phyloP scores from a whole-genome alignment of 768 basidiomycete species.

The Suillus occidentalis region DNA sequence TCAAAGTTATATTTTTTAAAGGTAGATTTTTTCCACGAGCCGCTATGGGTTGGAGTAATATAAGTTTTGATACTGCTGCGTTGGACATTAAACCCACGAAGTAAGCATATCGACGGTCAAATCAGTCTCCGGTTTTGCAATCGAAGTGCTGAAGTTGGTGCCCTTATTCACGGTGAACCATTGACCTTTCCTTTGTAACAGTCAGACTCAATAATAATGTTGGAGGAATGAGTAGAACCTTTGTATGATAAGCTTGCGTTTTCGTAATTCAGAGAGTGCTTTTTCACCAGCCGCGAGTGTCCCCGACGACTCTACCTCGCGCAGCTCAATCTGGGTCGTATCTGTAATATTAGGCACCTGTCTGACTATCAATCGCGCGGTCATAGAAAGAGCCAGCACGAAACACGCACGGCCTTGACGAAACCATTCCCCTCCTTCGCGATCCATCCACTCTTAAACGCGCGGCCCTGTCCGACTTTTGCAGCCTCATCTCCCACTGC shows the following conservation, averaged over 20 bases:
- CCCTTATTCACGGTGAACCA: conserved; percentile 94
- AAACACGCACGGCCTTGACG: conserved; percentile 71
- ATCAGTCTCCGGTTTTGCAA: conserved; percentile 93
- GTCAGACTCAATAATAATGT: conserved; percentile 8
- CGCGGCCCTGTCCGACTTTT: conserved; percentile 92
- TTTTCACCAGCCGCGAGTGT: conserved; percentile 77
- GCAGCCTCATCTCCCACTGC: conserved; percentile 83
- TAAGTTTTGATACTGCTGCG: neutral
- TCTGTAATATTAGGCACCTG: conserved; percentile 72
- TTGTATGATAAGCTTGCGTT: conserved; percentile 85
- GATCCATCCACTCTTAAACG: conserved; percentile 98
- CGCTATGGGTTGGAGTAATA: conserved; percentile 46
- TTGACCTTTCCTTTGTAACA: conserved; percentile 75
- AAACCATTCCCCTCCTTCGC: conserved; percentile 86
- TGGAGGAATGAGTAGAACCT: conserved; percentile 46
- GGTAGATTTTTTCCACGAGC: conserved; percentile 87
- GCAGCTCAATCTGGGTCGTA: conserved; percentile 69
- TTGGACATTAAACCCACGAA: conserved; percentile 55
- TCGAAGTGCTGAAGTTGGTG: conserved; percentile 82
- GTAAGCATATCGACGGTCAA: conserved; percentile 93
- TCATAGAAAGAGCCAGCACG: neutral
- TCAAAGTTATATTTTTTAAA: conserved; percentile 99
- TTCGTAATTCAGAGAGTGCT: conserved; percentile 80
- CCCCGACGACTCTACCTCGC: conserved; percentile 72
- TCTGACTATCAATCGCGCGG: conserved; percentile 8